These are phyloP conservation scores for Lyophyllum shimeji DNA, from an alignment of 768 basidiomycete genomes.

Conservation along the genomic window DNA sequence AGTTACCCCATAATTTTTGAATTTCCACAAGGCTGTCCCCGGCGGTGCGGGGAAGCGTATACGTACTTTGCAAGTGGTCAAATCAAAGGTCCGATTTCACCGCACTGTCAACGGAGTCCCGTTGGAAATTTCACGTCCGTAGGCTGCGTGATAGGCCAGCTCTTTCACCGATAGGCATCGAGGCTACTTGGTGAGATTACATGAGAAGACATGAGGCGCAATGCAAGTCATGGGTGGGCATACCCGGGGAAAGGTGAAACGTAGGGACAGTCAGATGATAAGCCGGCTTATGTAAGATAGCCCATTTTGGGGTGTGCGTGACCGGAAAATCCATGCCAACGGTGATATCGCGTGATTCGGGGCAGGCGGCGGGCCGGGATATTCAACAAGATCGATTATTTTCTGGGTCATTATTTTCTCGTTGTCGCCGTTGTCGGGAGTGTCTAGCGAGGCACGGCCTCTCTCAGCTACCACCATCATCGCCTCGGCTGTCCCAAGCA, in stretches of 20 bases:
- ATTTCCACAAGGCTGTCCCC: neutral
- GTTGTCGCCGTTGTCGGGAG: neutral
- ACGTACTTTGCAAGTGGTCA: neutral
- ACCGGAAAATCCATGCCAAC: conserved; percentile 5
- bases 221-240: neutral
- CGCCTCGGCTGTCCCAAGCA: neutral
- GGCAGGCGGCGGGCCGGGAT: conserved; percentile 6
- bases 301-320: conserved; percentile 1
- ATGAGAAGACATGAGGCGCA: neutral
- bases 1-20: neutral
- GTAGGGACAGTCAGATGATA: neutral
- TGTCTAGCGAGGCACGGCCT: neutral
- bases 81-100: neutral
- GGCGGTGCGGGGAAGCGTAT: neutral
- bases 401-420: conserved; percentile 7
- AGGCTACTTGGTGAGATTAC: neutral
- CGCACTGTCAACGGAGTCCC: neutral
- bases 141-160: neutral
- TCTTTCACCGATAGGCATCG: neutral
- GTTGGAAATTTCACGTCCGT: neutral
- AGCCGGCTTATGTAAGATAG: neutral
- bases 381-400: conserved; percentile 16
- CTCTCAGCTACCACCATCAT: neutral
- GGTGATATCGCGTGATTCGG: conserved; percentile 11
- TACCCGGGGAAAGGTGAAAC: neutral